Conservation (phyloP, 352 stramenopile species). For the Pythium grandisporangium region DNA sequence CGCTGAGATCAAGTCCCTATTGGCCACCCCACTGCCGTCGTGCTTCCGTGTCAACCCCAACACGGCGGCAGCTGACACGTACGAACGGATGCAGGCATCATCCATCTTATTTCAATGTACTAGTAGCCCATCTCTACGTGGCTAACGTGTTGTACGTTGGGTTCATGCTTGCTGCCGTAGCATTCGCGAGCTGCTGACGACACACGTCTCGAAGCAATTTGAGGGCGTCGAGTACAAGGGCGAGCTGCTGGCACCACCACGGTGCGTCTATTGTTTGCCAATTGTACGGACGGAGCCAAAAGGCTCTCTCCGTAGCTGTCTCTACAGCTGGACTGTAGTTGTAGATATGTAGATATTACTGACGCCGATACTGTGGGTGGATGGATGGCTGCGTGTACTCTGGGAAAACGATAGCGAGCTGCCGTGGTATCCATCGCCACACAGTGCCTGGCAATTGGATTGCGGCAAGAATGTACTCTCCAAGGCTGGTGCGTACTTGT, state of each 20-base stretch:
- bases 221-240: constrained; percentile 16
- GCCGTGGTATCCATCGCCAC: constrained; percentile 42
- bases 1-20: constrained; percentile 28
- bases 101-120: no score
- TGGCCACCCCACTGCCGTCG: constrained; percentile 45
- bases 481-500: constrained; percentile 23
- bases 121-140: no score
- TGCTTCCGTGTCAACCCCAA: constrained; percentile 70
- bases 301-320: not conserved
- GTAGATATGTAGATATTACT: constrained; percentile 11
- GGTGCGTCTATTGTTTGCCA: no score
- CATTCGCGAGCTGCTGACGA: constrained; percentile 36
- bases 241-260: constrained; percentile 23
- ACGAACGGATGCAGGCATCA: no score
- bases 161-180: constrained; percentile 1
- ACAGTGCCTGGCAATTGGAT: constrained; percentile 67
- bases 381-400: no score
- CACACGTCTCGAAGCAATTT: constrained; percentile 38
- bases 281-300: no score
- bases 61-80: constrained; percentile 12
- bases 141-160: not conserved
- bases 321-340: not conserved
- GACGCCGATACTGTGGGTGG: no score
- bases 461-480: constrained; percentile 55
- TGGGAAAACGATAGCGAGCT: no score